Percentiles rank a stretch among this genome's conserved stretches.
Evolutionary conservation across 805 yeast genomes (phyloP).

Genomic region (Candida methanosorbosa): DNA sequence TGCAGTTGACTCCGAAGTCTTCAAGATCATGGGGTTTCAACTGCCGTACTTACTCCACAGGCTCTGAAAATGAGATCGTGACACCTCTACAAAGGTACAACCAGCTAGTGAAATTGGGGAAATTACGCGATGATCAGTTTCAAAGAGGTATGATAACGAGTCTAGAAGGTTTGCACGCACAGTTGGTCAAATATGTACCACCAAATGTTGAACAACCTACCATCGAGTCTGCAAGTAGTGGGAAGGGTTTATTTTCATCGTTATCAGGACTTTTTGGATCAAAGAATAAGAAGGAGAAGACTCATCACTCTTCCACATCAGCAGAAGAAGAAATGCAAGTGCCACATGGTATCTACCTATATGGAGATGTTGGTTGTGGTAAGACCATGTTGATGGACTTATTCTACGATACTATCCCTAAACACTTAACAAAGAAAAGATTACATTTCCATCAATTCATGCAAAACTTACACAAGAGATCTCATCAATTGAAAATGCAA

Average conservation of each 20-base stretch:
- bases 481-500: conserved; percentile 61
- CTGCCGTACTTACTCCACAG: not conserved
- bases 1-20: too few relatives aligned
- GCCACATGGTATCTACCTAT: conserved; percentile 82
- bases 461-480: conserved; percentile 86
- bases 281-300: not conserved
- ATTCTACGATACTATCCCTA: conserved; percentile 78
- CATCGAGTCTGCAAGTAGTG: conserved; percentile 17
- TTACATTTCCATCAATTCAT: conserved; percentile 95
- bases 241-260: conserved; percentile 27
- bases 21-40: too few relatives aligned
- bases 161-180: conserved; percentile 50
- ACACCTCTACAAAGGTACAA: conserved; percentile 24
- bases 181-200: conserved; percentile 50
- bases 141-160: conserved; percentile 67
- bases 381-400: conserved; percentile 98
- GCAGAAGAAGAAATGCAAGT: conserved; percentile 17
- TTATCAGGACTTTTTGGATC: conserved; percentile 21
- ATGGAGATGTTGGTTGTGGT: conserved; percentile 98
- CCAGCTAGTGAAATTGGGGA: conserved; percentile 26
- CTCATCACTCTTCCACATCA: too few relatives aligned
- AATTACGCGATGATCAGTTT: conserved; percentile 63
- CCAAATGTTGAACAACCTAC: conserved; percentile 49
- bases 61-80: not conserved
- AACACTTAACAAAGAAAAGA: conserved; percentile 66